These are phyloP conservation scores for Cyclostephanos tholiformis DNA, from an alignment of 108 stramenopile species.

Conservation along the genomic window DNA sequence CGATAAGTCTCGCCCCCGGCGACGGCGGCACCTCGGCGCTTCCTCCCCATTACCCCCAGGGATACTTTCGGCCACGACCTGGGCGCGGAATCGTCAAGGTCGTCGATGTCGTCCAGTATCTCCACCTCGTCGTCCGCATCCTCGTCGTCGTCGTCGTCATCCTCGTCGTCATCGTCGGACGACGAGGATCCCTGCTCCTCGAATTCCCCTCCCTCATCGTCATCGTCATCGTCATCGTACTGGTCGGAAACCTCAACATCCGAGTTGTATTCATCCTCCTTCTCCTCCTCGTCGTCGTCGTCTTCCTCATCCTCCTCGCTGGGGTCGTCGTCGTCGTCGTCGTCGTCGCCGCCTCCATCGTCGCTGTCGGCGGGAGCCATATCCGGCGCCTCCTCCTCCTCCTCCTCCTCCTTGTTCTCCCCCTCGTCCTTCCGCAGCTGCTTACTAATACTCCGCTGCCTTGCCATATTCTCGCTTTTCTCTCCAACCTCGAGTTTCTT, in stretches of 20 bases:
- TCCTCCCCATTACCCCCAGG: constrained; percentile 18
- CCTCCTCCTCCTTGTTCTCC: constrained; percentile 8
- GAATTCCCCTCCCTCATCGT: constrained; percentile 62
- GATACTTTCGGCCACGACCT: constrained; percentile 52
- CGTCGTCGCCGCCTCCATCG: constrained; percentile 23
- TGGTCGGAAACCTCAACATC: constrained; percentile 19
- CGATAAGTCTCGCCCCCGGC: constrained; percentile 11
- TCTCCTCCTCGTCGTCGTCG: constrained; percentile 7
- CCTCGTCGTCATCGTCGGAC: constrained; percentile 81
- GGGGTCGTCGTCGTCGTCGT: constrained; percentile 9
- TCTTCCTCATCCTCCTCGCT: no score
- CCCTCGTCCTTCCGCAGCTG: constrained; percentile 11
- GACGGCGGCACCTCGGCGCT: constrained; percentile 37
- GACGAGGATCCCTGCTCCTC: constrained; percentile 90
- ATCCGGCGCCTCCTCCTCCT: constrained; percentile 35
- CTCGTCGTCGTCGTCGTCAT: constrained; percentile 59
- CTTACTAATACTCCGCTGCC: no score
- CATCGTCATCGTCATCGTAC: constrained; percentile 36
- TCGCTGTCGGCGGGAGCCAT: constrained; percentile 37
- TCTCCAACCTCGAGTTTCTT: neutral
- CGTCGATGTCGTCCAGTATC: constrained; percentile 63
- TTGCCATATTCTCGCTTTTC: neutral
- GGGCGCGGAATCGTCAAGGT: constrained; percentile 59
- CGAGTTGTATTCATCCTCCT: constrained; percentile 45
- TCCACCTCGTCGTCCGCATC: constrained; percentile 69